Percentiles rank a stretch among this genome's conserved stretches.
phyloP scores from a whole-genome alignment of 768 basidiomycete genomes.

The Tricholomella constricta region DNA sequence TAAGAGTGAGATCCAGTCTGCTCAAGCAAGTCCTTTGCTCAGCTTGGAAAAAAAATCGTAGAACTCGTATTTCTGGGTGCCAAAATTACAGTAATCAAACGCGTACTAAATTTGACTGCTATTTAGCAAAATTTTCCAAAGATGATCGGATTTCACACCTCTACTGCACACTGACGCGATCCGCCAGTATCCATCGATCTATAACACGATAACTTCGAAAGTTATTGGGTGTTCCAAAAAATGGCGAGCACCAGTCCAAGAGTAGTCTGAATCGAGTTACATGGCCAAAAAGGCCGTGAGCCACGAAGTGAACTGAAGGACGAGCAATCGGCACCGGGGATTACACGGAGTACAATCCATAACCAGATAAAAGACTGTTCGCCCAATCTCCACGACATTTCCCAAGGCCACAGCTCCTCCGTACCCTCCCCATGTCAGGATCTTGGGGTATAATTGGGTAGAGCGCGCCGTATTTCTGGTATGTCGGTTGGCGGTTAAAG shows the following conservation, averaged over 20 bases:
- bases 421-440: constrained; percentile 34
- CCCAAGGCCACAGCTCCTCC: constrained; percentile 34
- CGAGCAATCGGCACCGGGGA: constrained; percentile 12
- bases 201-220: constrained; percentile 4
- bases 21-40: too few relatives aligned
- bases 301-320: constrained; percentile 59
- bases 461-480: constrained; percentile 50
- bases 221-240: constrained; percentile 20
- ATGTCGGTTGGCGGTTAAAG: constrained; percentile 50
- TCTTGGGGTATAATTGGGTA: constrained; percentile 39
- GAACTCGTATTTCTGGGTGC: too few relatives aligned
- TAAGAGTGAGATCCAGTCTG: too few relatives aligned
- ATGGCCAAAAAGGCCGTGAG: constrained; percentile 33
- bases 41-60: too few relatives aligned
- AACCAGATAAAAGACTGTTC: constrained; percentile 20
- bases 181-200: neutral
- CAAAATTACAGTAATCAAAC: too few relatives aligned
- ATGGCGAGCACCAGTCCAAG: constrained; percentile 46
- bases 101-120: too few relatives aligned
- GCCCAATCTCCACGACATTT: constrained; percentile 50
- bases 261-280: constrained; percentile 68
- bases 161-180: too few relatives aligned
- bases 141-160: neutral
- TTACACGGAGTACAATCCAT: constrained; percentile 12
- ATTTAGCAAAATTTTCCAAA: too few relatives aligned